Percentiles rank a stretch among this genome's conserved stretches.
Conservation (phyloP, 257 asterid species). For the Lycium ferocissimum region DNA sequence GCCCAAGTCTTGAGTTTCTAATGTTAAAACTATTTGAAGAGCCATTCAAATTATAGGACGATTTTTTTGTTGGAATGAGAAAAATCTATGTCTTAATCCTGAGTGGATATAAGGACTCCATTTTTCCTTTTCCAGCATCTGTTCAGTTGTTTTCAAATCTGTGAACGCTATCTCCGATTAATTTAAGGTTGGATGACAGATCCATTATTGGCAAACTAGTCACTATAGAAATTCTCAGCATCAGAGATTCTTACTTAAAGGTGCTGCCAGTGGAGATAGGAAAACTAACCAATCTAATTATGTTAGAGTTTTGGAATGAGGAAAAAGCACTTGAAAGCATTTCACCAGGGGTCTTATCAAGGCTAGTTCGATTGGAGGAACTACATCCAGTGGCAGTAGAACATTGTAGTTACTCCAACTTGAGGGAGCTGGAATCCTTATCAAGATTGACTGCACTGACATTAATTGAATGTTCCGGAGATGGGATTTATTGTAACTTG, state of each 20-base stretch:
- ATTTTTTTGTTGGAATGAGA: not conserved
- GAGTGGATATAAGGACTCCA: not conserved
- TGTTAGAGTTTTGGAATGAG: not conserved
- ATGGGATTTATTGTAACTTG: not conserved
- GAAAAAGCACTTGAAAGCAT: not conserved
- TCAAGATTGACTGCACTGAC: not conserved
- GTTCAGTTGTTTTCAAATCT: constrained; percentile 15
- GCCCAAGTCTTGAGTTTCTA: not conserved
- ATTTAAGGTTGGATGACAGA: not conserved
- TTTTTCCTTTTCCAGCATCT: constrained; percentile 8
- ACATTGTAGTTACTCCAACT: constrained; percentile 3
- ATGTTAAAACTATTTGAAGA: not conserved
- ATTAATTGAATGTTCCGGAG: not conserved
- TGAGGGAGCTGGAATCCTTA: constrained; percentile 22
- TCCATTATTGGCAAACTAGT: constrained; percentile 14
- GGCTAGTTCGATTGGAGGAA: constrained; percentile 32
- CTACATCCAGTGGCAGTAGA: not conserved
- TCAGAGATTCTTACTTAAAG: not conserved
- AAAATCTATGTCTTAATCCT: not conserved
- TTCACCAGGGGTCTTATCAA: constrained; percentile 25
- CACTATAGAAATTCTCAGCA: constrained; percentile 30
- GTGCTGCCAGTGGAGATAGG: constrained; percentile 22
- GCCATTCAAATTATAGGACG: not conserved
- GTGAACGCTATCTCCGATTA: not conserved
- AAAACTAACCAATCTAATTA: not conserved